phyloP scores from a whole-genome alignment of 257 asterid genomes.

The Penstemon newberryi region DNA sequence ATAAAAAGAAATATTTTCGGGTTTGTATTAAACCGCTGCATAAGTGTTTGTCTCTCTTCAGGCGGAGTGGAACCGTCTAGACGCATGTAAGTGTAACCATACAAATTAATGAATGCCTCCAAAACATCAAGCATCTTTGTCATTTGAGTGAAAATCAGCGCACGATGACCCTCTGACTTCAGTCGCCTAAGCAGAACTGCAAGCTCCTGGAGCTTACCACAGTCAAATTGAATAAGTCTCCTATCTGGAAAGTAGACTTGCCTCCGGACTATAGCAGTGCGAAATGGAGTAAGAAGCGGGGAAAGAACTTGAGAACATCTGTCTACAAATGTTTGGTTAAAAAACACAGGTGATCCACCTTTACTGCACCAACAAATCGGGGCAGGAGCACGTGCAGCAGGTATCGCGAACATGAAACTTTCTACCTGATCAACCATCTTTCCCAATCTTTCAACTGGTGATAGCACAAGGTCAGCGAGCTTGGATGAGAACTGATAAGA shows the following conservation, averaged over 20 bases:
- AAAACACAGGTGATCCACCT: slow-evolving; percentile 65
- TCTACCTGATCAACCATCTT: slow-evolving; percentile 76
- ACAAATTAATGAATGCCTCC: slow-evolving; percentile 93
- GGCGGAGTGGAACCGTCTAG: slow-evolving; percentile 98
- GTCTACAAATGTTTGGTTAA: slow-evolving; percentile 53
- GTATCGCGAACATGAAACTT: slow-evolving; percentile 97
- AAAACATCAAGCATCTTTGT: slow-evolving; percentile 98
- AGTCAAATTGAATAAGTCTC: slow-evolving; percentile 94
- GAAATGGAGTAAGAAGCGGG: slow-evolving; percentile 80
- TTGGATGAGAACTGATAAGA: slow-evolving; percentile 64
- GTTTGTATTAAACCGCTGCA: slow-evolving; percentile 97
- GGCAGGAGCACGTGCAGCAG: slow-evolving; percentile 95
- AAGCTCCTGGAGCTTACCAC: slow-evolving; percentile 98
- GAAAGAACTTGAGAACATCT: slow-evolving; percentile 59
- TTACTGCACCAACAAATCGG: slow-evolving; percentile 95
- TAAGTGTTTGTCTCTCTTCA: slow-evolving; percentile 94
- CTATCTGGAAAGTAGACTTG: slow-evolving; percentile 99
- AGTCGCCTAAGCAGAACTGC: slow-evolving; percentile 82
- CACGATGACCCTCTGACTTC: slow-evolving; percentile 94
- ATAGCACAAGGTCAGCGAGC: slow-evolving; percentile 71
- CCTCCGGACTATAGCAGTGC: slow-evolving; percentile 94
- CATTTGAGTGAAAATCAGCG: slow-evolving; percentile 97
- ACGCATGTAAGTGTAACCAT: slow-evolving; percentile 98
- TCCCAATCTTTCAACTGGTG: slow-evolving; percentile 83
- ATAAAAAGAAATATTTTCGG: slow-evolving; percentile 88